Base-by-base conservation (phyloP, 2,329 filamentous ascomycete genomes). In the Dactylellina parvicollis region DNA sequence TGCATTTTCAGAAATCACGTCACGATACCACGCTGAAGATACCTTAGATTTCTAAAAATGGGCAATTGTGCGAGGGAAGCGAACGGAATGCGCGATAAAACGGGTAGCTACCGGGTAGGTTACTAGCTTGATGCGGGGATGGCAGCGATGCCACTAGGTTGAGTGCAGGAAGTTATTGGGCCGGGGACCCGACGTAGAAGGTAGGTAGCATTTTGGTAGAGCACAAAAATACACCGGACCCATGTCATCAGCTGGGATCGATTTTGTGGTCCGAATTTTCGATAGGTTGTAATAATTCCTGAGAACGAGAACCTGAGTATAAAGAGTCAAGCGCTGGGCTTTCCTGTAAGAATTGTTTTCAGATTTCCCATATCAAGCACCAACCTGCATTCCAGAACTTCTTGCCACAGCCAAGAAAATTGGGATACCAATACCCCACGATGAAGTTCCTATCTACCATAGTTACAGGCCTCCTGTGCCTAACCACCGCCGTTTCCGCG, bases 21-120 rank as follows among this genome's bases (percentile, higher is more conserved):
- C 30, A 32, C 5, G 12, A 32, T 32, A 12, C 12, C 30, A 5
- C 30, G 12, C 5, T 32, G 30, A 5, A 38, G 12, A 38, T 38
- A 38, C 16, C 12, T 38, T n/a, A n/a, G n/a, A n/a, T n/a, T 32
- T 66, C 50, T 66, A 56, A 56, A 66, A 66, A 66, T 66, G 50
- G 61, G 30, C 24, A 46, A 34, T 38, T 36, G 12, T 47, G 26
- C 3, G 44, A 49, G 44, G 22, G 44, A 49, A 46, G 56, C 40
- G 28, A 46, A 42, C 44, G 40, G 22, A 28, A 59, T 49, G 28
- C 42, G 28, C 46, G 44, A 62, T 47, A 36, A 44, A 54, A 52
- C 44, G 46, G 59, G n/a, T 56, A 40, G 28, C 30, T 65, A 40
- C 54, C 50, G 50, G 40, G 26, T 49, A 49, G 40, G 42, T 44